phyloP scores from a whole-genome alignment of 1,284 basidiomycete species.

The Cutaneotrichosporon daszewskae region DNA sequence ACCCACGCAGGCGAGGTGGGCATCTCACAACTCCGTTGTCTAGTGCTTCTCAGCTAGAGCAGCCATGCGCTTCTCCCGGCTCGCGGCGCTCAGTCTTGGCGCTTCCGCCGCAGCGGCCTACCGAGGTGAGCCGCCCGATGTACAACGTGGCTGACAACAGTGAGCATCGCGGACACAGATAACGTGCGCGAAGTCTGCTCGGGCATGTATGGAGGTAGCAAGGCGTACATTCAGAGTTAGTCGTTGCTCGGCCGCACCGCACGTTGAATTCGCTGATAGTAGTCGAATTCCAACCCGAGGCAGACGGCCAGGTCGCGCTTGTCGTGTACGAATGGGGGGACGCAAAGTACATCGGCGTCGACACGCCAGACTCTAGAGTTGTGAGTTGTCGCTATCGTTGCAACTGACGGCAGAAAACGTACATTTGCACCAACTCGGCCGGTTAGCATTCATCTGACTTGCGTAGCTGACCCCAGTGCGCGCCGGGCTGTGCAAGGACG shows the following conservation, averaged over 20 bases:
- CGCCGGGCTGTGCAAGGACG: conserved; percentile 62
- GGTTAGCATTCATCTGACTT: conserved; percentile 14
- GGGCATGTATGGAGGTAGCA: conserved; percentile 80
- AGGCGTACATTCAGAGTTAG: conserved; percentile 80
- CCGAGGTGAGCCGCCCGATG: conserved; percentile 7
- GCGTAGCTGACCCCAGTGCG: conserved; percentile 52
- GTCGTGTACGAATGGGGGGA: conserved; percentile 95
- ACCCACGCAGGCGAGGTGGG: too few species aligned
- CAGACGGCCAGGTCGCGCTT: conserved; percentile 84
- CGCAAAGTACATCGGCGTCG: conserved; percentile 69
- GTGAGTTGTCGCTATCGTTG: too few species aligned
- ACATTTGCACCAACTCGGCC: conserved; percentile 61
- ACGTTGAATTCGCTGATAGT: conserved; percentile 10
- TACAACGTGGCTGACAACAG: conserved; percentile 19
- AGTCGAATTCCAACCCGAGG: conserved; percentile 75
- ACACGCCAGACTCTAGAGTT: conserved; percentile 21
- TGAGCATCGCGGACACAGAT: conserved; percentile 55
- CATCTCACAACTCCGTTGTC: too few species aligned
- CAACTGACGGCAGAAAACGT: conserved; percentile 64
- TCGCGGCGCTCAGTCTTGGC: conserved; percentile 4
- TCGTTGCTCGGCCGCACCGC: conserved; percentile 1
- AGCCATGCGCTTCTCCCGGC: conserved; percentile 6
- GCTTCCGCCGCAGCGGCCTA: conserved; percentile 7
- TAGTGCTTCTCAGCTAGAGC: background rate
- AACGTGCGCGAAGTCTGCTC: conserved; percentile 74